phyloP scores from a whole-genome alignment of 2,329 filamentous ascomycete genomes.

The Septoria petroselini region DNA sequence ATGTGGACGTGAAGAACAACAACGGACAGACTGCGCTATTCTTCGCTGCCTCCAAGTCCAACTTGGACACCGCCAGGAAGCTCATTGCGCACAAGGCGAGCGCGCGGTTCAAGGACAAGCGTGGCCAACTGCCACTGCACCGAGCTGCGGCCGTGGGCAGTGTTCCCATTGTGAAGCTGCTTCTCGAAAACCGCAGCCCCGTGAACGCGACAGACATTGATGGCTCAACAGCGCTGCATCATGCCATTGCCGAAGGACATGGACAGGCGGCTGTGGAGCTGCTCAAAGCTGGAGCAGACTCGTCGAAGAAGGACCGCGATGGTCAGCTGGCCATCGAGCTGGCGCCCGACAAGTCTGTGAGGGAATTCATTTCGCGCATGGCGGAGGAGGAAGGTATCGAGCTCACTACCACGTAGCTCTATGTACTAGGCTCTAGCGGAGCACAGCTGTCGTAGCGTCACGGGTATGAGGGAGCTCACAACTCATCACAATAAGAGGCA shows the following conservation, averaged over 20 bases:
- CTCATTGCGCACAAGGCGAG: constrained; percentile 76
- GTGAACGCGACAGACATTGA: constrained; percentile 78
- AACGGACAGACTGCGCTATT: constrained; percentile 79
- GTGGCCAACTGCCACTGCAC: constrained; percentile 87
- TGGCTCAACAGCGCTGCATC: constrained; percentile 86
- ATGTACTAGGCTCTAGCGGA: no score
- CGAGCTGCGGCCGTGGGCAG: constrained; percentile 87
- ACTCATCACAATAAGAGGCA: no score
- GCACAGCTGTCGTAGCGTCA: background rate
- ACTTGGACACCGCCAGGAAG: constrained; percentile 74
- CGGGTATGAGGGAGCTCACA: no score
- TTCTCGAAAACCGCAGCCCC: constrained; percentile 75
- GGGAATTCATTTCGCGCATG: constrained; percentile 70
- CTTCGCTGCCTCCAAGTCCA: constrained; percentile 85
- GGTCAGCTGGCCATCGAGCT: constrained; percentile 73
- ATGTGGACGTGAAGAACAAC: constrained; percentile 71
- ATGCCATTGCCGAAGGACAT: constrained; percentile 71
- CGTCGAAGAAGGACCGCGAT: constrained; percentile 69
- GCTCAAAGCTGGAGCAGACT: constrained; percentile 80
- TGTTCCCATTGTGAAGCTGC: constrained; percentile 76
- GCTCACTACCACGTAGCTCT: constrained; percentile 17
- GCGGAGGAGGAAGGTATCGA: constrained; percentile 85
- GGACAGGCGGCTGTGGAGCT: constrained; percentile 79
- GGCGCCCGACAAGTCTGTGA: constrained; percentile 79
- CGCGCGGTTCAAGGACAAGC: constrained; percentile 74